These are phyloP conservation scores for Eucalyptus polybractea DNA, from an alignment of 345 rosid species.

Conservation along the genomic window DNA sequence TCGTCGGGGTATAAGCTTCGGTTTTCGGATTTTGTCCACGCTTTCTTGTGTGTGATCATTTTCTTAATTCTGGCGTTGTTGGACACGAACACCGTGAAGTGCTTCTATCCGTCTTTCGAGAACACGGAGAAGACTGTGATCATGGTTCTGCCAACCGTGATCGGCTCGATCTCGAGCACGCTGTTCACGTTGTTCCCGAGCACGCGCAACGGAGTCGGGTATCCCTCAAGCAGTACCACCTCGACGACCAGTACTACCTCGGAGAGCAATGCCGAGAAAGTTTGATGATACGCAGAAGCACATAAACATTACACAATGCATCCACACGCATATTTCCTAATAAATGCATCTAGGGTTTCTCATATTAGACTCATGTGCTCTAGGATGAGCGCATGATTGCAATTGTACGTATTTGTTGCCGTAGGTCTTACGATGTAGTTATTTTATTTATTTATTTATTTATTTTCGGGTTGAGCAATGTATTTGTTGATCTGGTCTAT, in stretches of 20 bases:
- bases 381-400: neutral
- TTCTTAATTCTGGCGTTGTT: constrained; percentile 39
- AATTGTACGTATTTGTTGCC: neutral
- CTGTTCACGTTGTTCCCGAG: constrained; percentile 62
- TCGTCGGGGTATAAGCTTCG: constrained; percentile 31
- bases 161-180: constrained; percentile 35
- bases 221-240: constrained; percentile 19
- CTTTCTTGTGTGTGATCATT: constrained; percentile 28
- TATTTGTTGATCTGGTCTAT: neutral
- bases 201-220: constrained; percentile 72
- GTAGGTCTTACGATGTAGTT: neutral
- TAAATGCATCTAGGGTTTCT: neutral
- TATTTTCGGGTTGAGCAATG: neutral
- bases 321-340: neutral
- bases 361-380: neutral
- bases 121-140: constrained; percentile 36
- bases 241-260: neutral
- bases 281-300: neutral
- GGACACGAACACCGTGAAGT: constrained; percentile 45
- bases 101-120: constrained; percentile 60
- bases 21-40: constrained; percentile 55
- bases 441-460: neutral
- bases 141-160: constrained; percentile 47
- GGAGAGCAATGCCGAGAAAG: neutral
- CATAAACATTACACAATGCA: neutral